phyloP scores from a whole-genome alignment of 2,329 filamentous ascomycete genomes.

The Aspergillus viridinutans region DNA sequence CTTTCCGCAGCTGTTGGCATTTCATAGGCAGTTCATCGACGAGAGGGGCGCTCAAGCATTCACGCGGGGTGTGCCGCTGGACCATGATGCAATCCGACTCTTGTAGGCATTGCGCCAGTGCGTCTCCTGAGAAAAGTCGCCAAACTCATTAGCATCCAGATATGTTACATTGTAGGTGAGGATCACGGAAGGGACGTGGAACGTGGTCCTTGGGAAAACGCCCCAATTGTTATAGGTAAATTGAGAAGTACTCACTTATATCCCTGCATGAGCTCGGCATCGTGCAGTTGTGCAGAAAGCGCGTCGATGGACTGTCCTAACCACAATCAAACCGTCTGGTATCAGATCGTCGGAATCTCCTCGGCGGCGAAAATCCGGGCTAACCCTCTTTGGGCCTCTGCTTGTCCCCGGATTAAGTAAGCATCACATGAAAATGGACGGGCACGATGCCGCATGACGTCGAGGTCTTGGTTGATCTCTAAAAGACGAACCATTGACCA shows the following conservation, averaged over 20 bases:
- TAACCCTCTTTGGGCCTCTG: conserved; percentile 4
- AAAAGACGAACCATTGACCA: not conserved
- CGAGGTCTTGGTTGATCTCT: not conserved
- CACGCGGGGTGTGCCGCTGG: conserved; percentile 76
- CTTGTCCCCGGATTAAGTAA: conserved; percentile 32
- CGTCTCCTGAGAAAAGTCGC: conserved; percentile 60
- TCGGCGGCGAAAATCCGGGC: conserved; percentile 12
- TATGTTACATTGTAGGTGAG: not conserved
- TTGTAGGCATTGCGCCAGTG: conserved; percentile 90
- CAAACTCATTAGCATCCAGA: conserved; percentile 15
- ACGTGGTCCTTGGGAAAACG: not conserved
- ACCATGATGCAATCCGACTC: conserved; percentile 96
- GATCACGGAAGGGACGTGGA: not conserved
- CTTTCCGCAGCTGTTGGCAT: conserved; percentile 90
- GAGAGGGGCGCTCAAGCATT: conserved; percentile 82
- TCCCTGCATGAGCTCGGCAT: conserved; percentile 98
- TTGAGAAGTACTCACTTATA: conserved; percentile 63
- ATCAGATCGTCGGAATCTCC: conserved; percentile 40
- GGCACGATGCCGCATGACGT: not conserved
- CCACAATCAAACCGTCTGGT: conserved; percentile 56
- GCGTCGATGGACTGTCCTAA: conserved; percentile 6
- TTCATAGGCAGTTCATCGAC: conserved; percentile 75
- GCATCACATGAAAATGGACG: conserved; percentile 21
- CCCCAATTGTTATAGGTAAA: not conserved
- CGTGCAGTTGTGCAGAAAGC: conserved; percentile 17